A percentile compares a stretch with the other conserved stretches of the same genome.
These are phyloP conservation scores for Jacaranda copaia DNA, from an alignment of 257 asterid genomes.

Conservation along the genomic window DNA sequence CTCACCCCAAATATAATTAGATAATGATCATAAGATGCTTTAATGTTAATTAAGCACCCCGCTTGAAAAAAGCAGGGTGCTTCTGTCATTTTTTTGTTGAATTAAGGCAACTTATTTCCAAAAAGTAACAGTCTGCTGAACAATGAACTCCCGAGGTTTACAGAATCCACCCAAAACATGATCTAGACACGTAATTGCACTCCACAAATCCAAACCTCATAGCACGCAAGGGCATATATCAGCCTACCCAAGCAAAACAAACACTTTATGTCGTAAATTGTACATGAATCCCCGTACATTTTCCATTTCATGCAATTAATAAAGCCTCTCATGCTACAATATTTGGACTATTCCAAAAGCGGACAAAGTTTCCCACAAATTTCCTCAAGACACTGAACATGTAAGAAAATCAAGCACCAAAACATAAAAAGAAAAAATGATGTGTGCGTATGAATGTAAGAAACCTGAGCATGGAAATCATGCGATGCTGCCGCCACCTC, in stretches of 20 bases:
- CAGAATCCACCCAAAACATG: slow-evolving; percentile 1
- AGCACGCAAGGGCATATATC: slow-evolving; percentile 29
- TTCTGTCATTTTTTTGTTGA: neutral
- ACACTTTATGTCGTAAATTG: neutral
- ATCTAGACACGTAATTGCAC: neutral
- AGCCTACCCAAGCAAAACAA: neutral
- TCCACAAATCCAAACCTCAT: neutral
- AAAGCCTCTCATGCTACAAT: slow-evolving; percentile 10
- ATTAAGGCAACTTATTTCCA: neutral
- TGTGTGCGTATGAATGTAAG: neutral
- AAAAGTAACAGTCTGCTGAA: neutral
- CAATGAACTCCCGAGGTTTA: neutral
- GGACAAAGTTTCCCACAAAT: slow-evolving; percentile 3
- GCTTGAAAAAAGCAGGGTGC: neutral
- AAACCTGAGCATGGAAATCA: slow-evolving; percentile 40
- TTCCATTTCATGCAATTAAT: slow-evolving; percentile 21
- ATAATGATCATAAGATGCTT: neutral
- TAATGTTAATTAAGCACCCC: no score
- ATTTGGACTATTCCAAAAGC: slow-evolving; percentile 10
- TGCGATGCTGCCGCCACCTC: slow-evolving; percentile 35
- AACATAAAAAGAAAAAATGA: neutral
- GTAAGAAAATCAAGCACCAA: slow-evolving; percentile 19
- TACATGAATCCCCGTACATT: slow-evolving; percentile 15
- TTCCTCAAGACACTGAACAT: slow-evolving; percentile 23
- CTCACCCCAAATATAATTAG: neutral